These are phyloP conservation scores for Hirsutella rhossiliensis DNA, from an alignment of 2,329 filamentous ascomycete genomes.

Conservation along the genomic window DNA sequence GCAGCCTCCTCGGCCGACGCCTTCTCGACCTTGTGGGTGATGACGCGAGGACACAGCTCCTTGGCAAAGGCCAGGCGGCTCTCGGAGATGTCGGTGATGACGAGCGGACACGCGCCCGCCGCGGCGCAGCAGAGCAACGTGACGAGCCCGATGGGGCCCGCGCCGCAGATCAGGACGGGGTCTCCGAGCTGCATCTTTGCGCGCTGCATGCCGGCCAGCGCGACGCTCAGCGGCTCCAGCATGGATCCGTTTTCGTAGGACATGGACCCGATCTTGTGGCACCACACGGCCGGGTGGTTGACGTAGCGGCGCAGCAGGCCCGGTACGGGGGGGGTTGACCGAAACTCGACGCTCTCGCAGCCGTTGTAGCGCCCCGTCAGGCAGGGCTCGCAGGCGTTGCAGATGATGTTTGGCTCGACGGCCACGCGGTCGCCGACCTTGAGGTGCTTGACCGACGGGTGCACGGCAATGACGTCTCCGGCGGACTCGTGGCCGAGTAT, in stretches of 20 bases:
- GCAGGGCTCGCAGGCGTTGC: slow-evolving; percentile 81
- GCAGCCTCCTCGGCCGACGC: slow-evolving; percentile 59
- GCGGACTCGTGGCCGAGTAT: slow-evolving; percentile 92
- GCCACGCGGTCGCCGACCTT: slow-evolving; percentile 84
- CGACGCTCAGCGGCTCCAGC: slow-evolving; percentile 82
- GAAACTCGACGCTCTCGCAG: slow-evolving; percentile 74
- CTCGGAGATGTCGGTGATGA: slow-evolving; percentile 91
- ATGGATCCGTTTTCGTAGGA: slow-evolving; percentile 83
- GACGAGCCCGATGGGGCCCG: slow-evolving; percentile 86
- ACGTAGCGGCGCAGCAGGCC: slow-evolving; percentile 85
- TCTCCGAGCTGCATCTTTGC: slow-evolving; percentile 74
- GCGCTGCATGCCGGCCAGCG: slow-evolving; percentile 77
- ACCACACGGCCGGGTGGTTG: slow-evolving; percentile 90
- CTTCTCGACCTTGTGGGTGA: slow-evolving; percentile 67
- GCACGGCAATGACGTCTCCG: slow-evolving; percentile 69
- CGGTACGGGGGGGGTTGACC: slow-evolving; percentile 80
- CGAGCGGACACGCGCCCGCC: slow-evolving; percentile 78
- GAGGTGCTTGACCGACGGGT: slow-evolving; percentile 66
- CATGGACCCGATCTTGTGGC: slow-evolving; percentile 91
- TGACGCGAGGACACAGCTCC: slow-evolving; percentile 65
- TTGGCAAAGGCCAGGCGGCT: slow-evolving; percentile 76
- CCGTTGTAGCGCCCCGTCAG: slow-evolving; percentile 91
- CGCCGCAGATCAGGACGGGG: slow-evolving; percentile 78
- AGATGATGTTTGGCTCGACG: slow-evolving; percentile 89
- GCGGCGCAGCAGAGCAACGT: slow-evolving; percentile 75